Conservation (phyloP, 108 stramenopile species). For the Cyclotella sp. region DNA sequence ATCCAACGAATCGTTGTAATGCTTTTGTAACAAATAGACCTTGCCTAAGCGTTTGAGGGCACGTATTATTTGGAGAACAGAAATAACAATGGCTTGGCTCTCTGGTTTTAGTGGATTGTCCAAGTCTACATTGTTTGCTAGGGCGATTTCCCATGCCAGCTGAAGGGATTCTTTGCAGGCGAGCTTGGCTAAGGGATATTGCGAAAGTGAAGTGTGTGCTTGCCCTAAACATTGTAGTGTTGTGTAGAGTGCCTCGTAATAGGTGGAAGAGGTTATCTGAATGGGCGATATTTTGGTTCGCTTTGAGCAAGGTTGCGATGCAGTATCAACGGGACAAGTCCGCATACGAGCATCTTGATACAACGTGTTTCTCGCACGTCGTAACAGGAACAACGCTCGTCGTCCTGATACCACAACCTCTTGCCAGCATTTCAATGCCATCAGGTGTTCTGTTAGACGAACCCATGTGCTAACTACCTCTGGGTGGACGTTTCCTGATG, state of each 20-base stretch:
- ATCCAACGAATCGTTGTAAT: slow-evolving; percentile 37
- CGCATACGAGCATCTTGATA: slow-evolving; percentile 26
- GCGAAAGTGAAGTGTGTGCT: slow-evolving; percentile 32
- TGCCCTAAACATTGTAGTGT: slow-evolving; percentile 45
- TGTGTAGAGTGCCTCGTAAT: slow-evolving; percentile 21
- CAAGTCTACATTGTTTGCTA: slow-evolving; percentile 13
- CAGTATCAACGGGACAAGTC: background rate
- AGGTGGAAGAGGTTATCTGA: slow-evolving; percentile 35
- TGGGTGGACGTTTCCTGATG: slow-evolving; percentile 14
- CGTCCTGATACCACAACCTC: slow-evolving; percentile 39
- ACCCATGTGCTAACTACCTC: slow-evolving; percentile 45
- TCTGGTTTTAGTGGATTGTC: slow-evolving; percentile 9
- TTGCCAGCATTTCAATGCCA: slow-evolving; percentile 25
- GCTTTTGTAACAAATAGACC: slow-evolving; percentile 39
- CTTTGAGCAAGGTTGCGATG: slow-evolving; percentile 6
- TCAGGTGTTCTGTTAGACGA: slow-evolving; percentile 36
- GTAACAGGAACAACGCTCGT: slow-evolving; percentile 44
- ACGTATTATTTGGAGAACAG: slow-evolving; percentile 27
- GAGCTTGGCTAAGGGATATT: slow-evolving; percentile 29
- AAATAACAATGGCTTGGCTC: slow-evolving; percentile 12
- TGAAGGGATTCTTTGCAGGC: slow-evolving; percentile 47
- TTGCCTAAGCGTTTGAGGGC: slow-evolving; percentile 49
- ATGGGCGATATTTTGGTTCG: slow-evolving; percentile 35
- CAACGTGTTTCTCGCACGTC: slow-evolving; percentile 30
- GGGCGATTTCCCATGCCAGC: slow-evolving; percentile 44